Base-by-base conservation (phyloP, 192 early-diverging fungal species). In the Coemansia sp. region DNA sequence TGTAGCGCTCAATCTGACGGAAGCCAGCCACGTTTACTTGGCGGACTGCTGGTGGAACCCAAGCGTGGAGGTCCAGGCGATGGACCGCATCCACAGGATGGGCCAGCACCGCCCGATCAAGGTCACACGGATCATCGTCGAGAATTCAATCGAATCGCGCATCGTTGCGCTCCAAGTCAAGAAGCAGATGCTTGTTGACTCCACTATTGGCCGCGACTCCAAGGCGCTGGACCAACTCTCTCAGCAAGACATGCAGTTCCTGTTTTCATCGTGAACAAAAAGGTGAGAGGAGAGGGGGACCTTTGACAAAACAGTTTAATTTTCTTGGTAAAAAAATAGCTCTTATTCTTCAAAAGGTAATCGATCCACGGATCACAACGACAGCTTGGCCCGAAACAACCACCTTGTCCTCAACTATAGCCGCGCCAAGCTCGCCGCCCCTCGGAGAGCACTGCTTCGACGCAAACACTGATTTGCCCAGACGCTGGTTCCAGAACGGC, bases 71-170 rank as follows among this genome's bases (percentile, higher is more conserved):
- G 68, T 81, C 23, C 93, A 97, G 75, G 95, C 95, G 10, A 93
- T 95, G 89, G 95, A 95, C 63, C 93, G 95, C 23, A 95, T 97
- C 66, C 95, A 95, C 71, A 85, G 93, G 50, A 85, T 97, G 67
- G 95, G 95, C 14, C 95, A 97, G 67, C 83, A 87, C 63, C 85
- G 95, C 25, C 95, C 95, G 2, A 93, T 97, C 71, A 87, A 90
- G 55, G 91, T 95, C 57, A 93, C 92, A 0, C 79, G 91, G 14
- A 78, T 97, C 59, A 91, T 97, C 63, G 92, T 97, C 62, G 92
- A 95, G 62, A 94, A 97, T 81, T 91, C 89, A 40, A 95, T 97
- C 66, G 95, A 97, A 68, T 87, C 85, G 52, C 84, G 93, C 36
- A 97, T 97, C 65, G 73, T 97, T 36, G 87, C 94, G 62, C 75